Evolutionary conservation across 2,329 filamentous ascomycete species (phyloP), one percentile per base, ranked within the genome.

Genomic region (Trichoderma sp.): DNA sequence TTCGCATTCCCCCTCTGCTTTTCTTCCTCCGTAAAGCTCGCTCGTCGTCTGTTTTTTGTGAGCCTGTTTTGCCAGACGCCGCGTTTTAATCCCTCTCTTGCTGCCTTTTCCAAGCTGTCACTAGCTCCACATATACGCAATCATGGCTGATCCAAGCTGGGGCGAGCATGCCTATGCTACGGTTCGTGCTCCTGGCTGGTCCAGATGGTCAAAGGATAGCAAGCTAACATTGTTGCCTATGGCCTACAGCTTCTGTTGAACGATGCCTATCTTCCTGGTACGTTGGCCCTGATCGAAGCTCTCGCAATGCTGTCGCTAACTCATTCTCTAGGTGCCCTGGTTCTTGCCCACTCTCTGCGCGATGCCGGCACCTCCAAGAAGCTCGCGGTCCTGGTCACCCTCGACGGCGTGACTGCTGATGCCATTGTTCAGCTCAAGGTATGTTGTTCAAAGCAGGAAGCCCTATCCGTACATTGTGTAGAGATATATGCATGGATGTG

Each of bases 241-340:
- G 30, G 21, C n/a, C 43, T 56, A 78, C 82, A 98, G 95, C 92
- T 99, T 81, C 89, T 98, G 71, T 86, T 97, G 84, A 97, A 90
- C 84, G 95, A 99, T 84, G 89, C 89, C 74, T 99, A 99, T 82
- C 89, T 99, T 65, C 95, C 96, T 81, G 95, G 95, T 97, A 86
- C 78, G 83, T 81, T 26, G 26, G 30, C 15, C 34, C 43, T 57
- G 18, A 34, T 30, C 39, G 21, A 39, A 15, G 6, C 21, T 8
- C 36, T 14, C n/a, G 8, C 26, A 32, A 36, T 9, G 24, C 58
- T 60, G 24, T 51, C 24, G 21, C 56, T 73, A 66, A 74, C 56
- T 76, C 56, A 43, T 66, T 43, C 61, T 58, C 53, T 65, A 32
- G 95, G 96, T 81, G 95, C 95, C 73, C 90, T 96, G 77, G 95